Percentiles rank a stretch among this genome's conserved stretches.
phyloP scores from a whole-genome alignment of 495 filamentous ascomycete genomes.

The Penicillium pancosmium region DNA sequence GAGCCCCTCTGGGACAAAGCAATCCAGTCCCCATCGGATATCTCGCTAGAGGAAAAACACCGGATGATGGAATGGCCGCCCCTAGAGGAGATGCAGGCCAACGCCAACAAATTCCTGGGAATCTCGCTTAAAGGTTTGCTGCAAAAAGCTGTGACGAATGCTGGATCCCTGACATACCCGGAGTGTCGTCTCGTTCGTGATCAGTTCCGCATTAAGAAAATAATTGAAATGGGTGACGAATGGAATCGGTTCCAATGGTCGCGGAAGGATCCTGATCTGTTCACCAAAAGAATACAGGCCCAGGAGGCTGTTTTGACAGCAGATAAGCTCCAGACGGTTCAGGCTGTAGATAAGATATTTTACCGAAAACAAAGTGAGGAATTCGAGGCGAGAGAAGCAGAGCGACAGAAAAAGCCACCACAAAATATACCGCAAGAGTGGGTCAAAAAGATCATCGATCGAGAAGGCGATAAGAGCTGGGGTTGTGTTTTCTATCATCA shows the following conservation, averaged over 20 bases:
- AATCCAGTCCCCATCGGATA: conserved; percentile 6
- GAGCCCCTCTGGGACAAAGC: conserved; percentile 15
- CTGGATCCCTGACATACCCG: conserved; percentile 9
- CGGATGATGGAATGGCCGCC: conserved; percentile 5
- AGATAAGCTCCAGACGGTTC: not conserved
- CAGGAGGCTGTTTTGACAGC: not conserved
- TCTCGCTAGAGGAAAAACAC: conserved; percentile 10
- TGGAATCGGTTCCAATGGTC: not conserved
- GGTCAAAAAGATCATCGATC: conserved; percentile 7
- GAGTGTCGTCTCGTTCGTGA: conserved; percentile 11
- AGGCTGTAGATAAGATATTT: not conserved
- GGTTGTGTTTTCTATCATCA: conserved; percentile 11
- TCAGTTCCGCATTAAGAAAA: conserved; percentile 3
- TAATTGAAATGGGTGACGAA: not conserved
- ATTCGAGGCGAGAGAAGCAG: not conserved
- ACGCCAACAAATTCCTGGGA: not conserved
- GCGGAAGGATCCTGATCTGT: not conserved
- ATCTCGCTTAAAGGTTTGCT: conserved; percentile 5
- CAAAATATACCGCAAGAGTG: not conserved
- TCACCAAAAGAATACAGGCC: not conserved
- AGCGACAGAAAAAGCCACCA: not conserved
- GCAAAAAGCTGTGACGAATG: conserved; percentile 3
- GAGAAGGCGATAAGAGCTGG: conserved; percentile 10
- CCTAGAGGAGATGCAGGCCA: conserved; percentile 4
- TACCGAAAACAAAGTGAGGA: not conserved